Evolutionary conservation across 2,329 filamentous ascomycete species (phyloP).

Genomic region (Phaeoacremonium minimum): DNA sequence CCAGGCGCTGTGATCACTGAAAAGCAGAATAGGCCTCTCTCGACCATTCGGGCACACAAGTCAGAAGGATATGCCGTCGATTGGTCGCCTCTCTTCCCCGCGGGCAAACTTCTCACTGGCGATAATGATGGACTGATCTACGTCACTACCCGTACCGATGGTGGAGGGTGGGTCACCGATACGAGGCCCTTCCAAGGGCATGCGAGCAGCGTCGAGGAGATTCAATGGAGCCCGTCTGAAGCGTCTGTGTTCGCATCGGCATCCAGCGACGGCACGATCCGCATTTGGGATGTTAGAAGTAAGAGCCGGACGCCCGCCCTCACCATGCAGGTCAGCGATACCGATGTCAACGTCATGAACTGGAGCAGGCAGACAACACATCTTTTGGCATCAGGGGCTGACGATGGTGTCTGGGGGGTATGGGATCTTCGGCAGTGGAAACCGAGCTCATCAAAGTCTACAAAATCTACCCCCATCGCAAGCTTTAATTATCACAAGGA

Average conservation of each 20-base stretch:
- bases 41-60: constrained; percentile 86
- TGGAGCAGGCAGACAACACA: constrained; percentile 90
- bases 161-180: constrained; percentile 86
- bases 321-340: constrained; percentile 75
- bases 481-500: constrained; percentile 94
- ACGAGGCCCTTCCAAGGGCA: constrained; percentile 81
- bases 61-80: constrained; percentile 94
- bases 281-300: constrained; percentile 91
- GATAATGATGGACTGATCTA: constrained; percentile 91
- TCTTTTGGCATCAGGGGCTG: constrained; percentile 85
- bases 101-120: constrained; percentile 84
- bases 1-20: constrained; percentile 77
- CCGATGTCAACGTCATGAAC: constrained; percentile 93
- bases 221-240: constrained; percentile 95
- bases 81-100: constrained; percentile 80
- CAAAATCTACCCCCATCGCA: constrained; percentile 76
- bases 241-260: constrained; percentile 91
- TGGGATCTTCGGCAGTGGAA: constrained; percentile 98
- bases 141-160: constrained; percentile 78
- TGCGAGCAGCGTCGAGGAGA: constrained; percentile 80
- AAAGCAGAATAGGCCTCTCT: constrained; percentile 82
- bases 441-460: constrained; percentile 42
- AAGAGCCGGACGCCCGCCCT: constrained; percentile 88
- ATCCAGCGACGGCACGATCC: constrained; percentile 89
- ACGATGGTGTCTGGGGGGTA: constrained; percentile 90